Evolutionary conservation across 176 grass and related monocot genomes (phyloP).

Genomic region (Lolium multiflorum): DNA sequence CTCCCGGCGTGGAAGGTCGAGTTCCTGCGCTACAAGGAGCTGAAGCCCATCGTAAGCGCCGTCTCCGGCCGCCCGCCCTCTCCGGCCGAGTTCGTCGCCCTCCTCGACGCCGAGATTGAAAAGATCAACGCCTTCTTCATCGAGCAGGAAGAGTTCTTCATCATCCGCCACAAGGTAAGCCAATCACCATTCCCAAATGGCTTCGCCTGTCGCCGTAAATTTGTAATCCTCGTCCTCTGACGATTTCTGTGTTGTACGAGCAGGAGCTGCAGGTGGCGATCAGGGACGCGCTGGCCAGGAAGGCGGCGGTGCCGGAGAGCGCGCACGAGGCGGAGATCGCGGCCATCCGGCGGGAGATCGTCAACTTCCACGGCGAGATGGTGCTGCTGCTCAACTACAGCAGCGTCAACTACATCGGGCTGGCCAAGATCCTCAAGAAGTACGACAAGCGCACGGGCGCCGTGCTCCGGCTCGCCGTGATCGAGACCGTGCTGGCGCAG

Average conservation of each 20-base stretch:
- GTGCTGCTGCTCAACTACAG: slow-evolving; percentile 91
- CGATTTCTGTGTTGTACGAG: neutral
- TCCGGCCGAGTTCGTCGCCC: slow-evolving; percentile 55
- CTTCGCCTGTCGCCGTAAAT: neutral
- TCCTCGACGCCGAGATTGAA: slow-evolving; percentile 68
- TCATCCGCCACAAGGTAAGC: slow-evolving; percentile 67
- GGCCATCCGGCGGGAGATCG: slow-evolving; percentile 62
- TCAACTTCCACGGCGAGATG: slow-evolving; percentile 88
- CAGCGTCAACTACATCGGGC: slow-evolving; percentile 86
- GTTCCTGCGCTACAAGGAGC: slow-evolving; percentile 88
- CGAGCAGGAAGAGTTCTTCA: slow-evolving; percentile 91
- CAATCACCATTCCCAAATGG: neutral
- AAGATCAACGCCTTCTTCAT: slow-evolving; percentile 89
- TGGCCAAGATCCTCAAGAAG: slow-evolving; percentile 93
- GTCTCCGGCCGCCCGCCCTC: slow-evolving; percentile 49
- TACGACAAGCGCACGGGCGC: slow-evolving; percentile 86
- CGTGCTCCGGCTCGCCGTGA: slow-evolving; percentile 59
- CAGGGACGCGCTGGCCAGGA: slow-evolving; percentile 34
- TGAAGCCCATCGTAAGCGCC: slow-evolving; percentile 71
- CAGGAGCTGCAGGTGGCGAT: slow-evolving; percentile 71
- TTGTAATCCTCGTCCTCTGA: neutral
- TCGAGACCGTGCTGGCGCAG: slow-evolving; percentile 62
- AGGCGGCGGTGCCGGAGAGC: slow-evolving; percentile 5
- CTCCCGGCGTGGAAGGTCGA: slow-evolving; percentile 74
- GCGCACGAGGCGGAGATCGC: slow-evolving; percentile 54